Percentiles rank a stretch among this genome's conserved stretches.
Evolutionary conservation across 352 stramenopile species (phyloP).

Genomic region (Globisporangium parvum): DNA sequence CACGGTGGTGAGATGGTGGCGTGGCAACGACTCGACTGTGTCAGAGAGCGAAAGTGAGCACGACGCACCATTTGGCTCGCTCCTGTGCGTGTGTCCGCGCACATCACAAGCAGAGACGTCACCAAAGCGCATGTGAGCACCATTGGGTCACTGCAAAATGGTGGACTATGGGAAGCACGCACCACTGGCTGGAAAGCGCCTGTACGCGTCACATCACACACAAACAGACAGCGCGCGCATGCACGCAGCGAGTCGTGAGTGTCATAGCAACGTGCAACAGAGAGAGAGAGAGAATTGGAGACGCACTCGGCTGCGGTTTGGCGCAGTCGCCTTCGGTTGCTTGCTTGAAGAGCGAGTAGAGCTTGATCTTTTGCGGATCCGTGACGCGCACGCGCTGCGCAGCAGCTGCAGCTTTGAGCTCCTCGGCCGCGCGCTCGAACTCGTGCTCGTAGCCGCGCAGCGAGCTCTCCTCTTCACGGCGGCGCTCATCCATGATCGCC

Average conservation of each 20-base stretch:
- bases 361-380: constrained; percentile 67
- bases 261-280: background rate
- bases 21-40: background rate
- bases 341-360: constrained; percentile 83
- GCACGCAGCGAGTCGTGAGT: background rate
- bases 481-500: constrained; percentile 7
- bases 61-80: constrained; percentile 48
- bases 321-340: constrained; percentile 55
- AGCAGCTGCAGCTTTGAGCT: constrained; percentile 27
- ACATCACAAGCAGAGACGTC: background rate
- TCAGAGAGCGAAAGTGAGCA: background rate
- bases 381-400: constrained; percentile 25
- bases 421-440: constrained; percentile 44
- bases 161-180: too few relatives aligned
- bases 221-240: background rate
- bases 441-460: constrained; percentile 33
- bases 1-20: too few relatives aligned
- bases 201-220: constrained; percentile 2
- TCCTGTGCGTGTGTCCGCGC: constrained; percentile 23
- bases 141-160: background rate
- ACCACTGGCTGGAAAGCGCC: constrained; percentile 51
- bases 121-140: background rate
- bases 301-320: constrained; percentile 41
- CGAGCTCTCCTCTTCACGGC: constrained; percentile 38
- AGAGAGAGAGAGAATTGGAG: background rate